Evolutionary conservation across 768 basidiomycete species (phyloP), one percentile per base, ranked within the genome.

Genomic region (Mycena pura): DNA sequence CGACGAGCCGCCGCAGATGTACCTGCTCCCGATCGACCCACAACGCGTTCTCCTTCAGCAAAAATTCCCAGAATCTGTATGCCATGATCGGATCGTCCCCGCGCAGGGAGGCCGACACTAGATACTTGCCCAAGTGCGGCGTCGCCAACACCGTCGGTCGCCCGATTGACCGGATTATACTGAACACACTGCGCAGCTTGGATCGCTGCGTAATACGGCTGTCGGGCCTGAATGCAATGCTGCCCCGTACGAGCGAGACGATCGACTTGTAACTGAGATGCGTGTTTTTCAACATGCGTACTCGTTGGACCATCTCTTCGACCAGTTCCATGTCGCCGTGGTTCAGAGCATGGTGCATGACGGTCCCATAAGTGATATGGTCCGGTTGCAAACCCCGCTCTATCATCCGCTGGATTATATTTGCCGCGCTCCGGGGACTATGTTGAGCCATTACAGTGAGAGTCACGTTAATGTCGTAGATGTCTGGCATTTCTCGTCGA

Each of bases 401-500:
- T 1, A 75, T 65, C 85, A 91, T 89, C 29, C 77, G 77, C 54
- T 77, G 67, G n/a, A 91, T 69, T 66, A 86, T 75, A 17, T 61
- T 66, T 21, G 74, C 75, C 1, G 86, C 90, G 15, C 67, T 67
- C 11, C 73, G 72, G 21, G 87, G 83, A 40, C 82, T 74, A 62
- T 80, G 70, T 57, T 78, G 75, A 25, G 88, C 83, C 50, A 90
- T 71, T 10, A 80, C 83, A 3, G 78, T 77, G 54, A 92, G 77
- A 38, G 80, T 81, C 47, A 92, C 83, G 66, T 90, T 90, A 48
- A 89, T 74, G 68, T 92, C 90, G 68, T 84, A 76, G 36, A 81
- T 63, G 70, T 91, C 88, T 15, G 88, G 88, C 50, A 81, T 67
- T 69, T 87, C 83, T 55, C 69, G 73, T 47, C 85, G 83, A 22